Evolutionary conservation across 139 green algal genomes (phyloP).

Genomic region (Zygnema circumcarinatum): DNA sequence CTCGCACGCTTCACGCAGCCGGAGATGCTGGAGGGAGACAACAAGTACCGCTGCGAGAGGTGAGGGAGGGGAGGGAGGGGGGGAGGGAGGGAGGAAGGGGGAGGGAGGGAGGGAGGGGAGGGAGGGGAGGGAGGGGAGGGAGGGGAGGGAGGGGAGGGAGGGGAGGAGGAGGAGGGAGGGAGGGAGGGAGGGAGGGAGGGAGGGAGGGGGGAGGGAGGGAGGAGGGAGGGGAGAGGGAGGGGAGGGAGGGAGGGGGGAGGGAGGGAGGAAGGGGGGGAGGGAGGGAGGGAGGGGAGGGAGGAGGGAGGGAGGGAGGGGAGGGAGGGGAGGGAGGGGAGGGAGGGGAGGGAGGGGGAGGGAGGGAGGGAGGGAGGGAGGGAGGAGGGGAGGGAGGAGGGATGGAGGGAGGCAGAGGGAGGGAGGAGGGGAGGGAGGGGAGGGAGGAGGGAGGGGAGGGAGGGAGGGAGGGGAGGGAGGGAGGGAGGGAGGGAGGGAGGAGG

Average conservation of each 20-base stretch:
- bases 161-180: no score
- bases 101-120: no score
- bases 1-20: slow-evolving; percentile 55
- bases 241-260: not conserved
- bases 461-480: not conserved
- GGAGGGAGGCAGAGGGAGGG: not conserved
- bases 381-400: no score
- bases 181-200: not conserved
- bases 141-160: not conserved
- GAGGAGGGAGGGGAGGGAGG: no score
- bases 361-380: no score
- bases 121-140: not conserved
- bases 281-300: no score
- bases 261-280: not conserved
- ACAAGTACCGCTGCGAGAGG: slow-evolving; percentile 65
- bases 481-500: not conserved
- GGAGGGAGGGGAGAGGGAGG: no score
- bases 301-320: not conserved
- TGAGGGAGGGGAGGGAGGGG: not conserved
- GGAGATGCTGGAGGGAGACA: slow-evolving; percentile 62
- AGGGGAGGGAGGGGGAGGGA: no score
- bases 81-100: not conserved
- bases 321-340: not conserved
- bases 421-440: no score
- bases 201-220: not conserved